Conservation (phyloP, 306 rosid species). For the Vachellia pachyceras region DNA sequence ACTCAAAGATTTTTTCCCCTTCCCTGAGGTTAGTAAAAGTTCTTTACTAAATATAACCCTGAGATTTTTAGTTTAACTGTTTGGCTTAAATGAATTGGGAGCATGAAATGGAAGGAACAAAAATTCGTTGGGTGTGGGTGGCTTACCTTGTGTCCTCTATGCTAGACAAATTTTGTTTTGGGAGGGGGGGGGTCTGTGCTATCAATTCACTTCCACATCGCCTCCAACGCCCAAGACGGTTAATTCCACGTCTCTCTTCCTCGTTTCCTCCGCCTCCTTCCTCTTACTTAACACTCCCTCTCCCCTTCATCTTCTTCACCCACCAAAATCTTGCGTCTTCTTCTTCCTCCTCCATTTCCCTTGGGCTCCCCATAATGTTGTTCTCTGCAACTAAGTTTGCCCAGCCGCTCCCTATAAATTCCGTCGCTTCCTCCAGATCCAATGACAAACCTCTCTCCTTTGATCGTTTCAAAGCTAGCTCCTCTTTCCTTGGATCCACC, state of each 20-base stretch:
- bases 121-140: constrained; percentile 51
- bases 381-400: constrained; percentile 63
- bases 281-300: constrained; percentile 8
- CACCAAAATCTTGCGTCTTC: neutral
- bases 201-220: constrained; percentile 31
- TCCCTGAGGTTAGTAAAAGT: too few relatives aligned
- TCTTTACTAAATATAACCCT: too few relatives aligned
- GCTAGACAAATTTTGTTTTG: too few relatives aligned
- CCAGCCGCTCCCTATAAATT: constrained; percentile 61
- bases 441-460: constrained; percentile 60
- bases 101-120: neutral
- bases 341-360: neutral
- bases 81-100: too few relatives aligned
- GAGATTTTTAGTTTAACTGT: too few relatives aligned
- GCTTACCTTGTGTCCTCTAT: constrained; percentile 28
- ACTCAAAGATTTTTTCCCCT: too few relatives aligned
- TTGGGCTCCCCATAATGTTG: constrained; percentile 54
- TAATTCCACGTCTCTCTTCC: constrained; percentile 58
- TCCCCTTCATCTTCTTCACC: constrained; percentile 1
- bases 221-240: constrained; percentile 53
- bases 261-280: constrained; percentile 74
- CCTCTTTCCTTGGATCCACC: constrained; percentile 78
- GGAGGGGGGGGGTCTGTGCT: too few relatives aligned
- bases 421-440: constrained; percentile 69
- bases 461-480: constrained; percentile 40